Conservation (phyloP, 257 asterid genomes). For the Solanum medicagineum region DNA sequence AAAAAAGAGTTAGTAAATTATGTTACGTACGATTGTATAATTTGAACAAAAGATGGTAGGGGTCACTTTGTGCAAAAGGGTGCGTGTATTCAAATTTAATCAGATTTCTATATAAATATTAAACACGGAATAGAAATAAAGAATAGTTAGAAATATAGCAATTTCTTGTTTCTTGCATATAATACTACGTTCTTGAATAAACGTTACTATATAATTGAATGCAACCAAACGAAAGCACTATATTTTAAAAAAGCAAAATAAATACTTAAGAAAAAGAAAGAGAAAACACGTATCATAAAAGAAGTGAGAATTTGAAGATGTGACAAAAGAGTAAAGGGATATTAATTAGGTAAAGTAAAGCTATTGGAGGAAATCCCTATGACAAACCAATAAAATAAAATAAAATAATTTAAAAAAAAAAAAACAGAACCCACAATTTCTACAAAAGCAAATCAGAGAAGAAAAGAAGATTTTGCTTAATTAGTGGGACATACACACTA, state of each 20-base stretch:
- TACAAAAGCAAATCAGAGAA: background rate
- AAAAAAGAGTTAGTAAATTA: too few relatives aligned
- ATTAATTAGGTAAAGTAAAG: conserved; percentile 47
- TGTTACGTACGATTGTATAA: too few relatives aligned
- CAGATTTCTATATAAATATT: background rate
- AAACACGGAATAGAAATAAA: background rate
- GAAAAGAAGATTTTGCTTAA: background rate
- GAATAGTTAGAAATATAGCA: too few relatives aligned
- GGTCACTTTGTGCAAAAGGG: too few relatives aligned
- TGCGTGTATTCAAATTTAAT: background rate
- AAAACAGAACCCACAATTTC: background rate
- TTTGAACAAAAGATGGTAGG: too few relatives aligned
- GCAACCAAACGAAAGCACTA: background rate
- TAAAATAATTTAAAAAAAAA: background rate
- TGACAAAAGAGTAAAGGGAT: background rate
- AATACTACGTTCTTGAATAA: background rate
- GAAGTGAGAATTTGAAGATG: background rate
- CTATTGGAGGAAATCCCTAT: conserved; percentile 31
- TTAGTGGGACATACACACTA: conserved; percentile 8
- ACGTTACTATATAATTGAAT: background rate
- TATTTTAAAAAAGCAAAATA: background rate
- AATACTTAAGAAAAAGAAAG: background rate
- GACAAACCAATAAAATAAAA: background rate
- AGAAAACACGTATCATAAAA: background rate
- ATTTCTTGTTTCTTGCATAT: background rate